A percentile compares a stretch with the other conserved stretches of the same genome.
Conservation (phyloP, 2,329 filamentous ascomycete species). For the Stagonosporopsis vannaccii region DNA sequence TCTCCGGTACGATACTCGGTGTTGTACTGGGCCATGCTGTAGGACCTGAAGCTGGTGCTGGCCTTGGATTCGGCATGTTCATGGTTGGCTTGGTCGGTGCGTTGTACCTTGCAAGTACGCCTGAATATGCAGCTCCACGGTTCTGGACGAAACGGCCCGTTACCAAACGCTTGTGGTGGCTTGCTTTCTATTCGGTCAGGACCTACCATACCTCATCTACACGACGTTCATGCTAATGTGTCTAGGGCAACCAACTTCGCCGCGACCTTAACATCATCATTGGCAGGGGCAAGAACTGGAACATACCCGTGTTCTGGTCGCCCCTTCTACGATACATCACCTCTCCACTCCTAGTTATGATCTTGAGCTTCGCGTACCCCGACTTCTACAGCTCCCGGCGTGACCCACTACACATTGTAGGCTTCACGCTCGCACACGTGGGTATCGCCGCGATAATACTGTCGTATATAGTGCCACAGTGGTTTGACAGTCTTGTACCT, state of each 20-base stretch:
- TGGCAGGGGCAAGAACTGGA: slow-evolving; percentile 61
- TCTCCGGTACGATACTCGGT: slow-evolving; percentile 58
- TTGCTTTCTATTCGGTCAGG: slow-evolving; percentile 61
- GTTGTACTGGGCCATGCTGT: slow-evolving; percentile 56
- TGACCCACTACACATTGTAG: slow-evolving; percentile 13
- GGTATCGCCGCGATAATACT: slow-evolving; percentile 10
- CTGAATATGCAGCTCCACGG: slow-evolving; percentile 49
- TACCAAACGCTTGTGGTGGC: slow-evolving; percentile 48
- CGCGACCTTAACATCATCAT: slow-evolving; percentile 55
- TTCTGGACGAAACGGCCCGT: slow-evolving; percentile 45
- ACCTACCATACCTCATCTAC: neutral
- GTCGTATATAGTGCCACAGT: neutral
- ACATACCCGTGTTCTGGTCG: slow-evolving; percentile 58
- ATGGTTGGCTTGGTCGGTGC: slow-evolving; percentile 49
- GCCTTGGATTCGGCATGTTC: slow-evolving; percentile 60
- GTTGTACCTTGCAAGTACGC: slow-evolving; percentile 50
- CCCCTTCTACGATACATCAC: slow-evolving; percentile 13
- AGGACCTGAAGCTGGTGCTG: slow-evolving; percentile 51
- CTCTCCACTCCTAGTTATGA: slow-evolving; percentile 9
- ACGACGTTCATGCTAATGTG: neutral
- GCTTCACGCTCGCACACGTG: slow-evolving; percentile 48
- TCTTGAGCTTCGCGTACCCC: slow-evolving; percentile 12
- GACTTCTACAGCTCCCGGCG: neutral
- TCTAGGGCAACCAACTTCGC: slow-evolving; percentile 61
- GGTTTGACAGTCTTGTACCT: neutral